Evolutionary conservation across 495 filamentous ascomycete genomes (phyloP).

Genomic region (Podospora conica): DNA sequence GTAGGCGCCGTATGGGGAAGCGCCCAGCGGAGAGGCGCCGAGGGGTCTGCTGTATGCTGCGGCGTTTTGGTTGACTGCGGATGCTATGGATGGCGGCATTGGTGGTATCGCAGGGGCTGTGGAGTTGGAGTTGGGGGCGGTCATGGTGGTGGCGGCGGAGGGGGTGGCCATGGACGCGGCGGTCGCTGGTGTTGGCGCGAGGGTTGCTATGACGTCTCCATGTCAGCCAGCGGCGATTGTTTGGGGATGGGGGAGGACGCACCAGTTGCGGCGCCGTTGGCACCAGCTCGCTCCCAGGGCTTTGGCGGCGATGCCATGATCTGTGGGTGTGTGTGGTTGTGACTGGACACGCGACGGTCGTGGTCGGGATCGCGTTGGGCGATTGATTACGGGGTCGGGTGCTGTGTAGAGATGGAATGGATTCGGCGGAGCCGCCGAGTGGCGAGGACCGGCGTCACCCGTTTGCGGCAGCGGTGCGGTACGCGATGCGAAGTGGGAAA

Average conservation of each 20-base stretch:
- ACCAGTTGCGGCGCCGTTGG: conserved; percentile 49
- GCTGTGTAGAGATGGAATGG: too few relatives aligned
- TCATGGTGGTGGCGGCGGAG: conserved; percentile 30
- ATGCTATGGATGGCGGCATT: conserved; percentile 66
- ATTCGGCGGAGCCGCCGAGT: neutral
- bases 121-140: conserved; percentile 29
- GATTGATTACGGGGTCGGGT: too few relatives aligned
- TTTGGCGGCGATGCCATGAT: conserved; percentile 78
- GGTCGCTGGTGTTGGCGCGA: conserved; percentile 25
- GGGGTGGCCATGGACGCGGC: conserved; percentile 3
- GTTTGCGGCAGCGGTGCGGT: neutral
- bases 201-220: conserved; percentile 34
- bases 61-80: conserved; percentile 76
- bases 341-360: neutral
- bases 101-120: conserved; percentile 70
- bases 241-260: conserved; percentile 14
- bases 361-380: neutral
- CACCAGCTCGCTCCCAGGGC: conserved; percentile 84
- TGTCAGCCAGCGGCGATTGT: neutral
- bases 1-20: conserved; percentile 51
- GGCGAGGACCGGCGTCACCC: neutral
- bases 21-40: conserved; percentile 14
- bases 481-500: neutral
- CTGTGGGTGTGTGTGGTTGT: neutral
- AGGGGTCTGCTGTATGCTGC: conserved; percentile 60